These are phyloP conservation scores for Murraya koenigii DNA, from an alignment of 345 rosid genomes.

Conservation along the genomic window DNA sequence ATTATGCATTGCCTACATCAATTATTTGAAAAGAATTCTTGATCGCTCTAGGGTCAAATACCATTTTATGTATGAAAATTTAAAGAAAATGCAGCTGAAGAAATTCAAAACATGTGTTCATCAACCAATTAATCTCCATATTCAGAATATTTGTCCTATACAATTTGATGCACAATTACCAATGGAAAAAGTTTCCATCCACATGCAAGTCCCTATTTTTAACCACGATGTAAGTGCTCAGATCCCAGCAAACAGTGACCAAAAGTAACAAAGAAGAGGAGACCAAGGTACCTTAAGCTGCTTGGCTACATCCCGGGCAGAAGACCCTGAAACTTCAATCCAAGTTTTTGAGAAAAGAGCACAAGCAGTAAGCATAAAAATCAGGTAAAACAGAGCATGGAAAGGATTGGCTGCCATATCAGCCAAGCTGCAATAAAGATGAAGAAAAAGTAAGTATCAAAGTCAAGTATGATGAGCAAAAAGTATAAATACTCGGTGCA, in stretches of 20 bases:
- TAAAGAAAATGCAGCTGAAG: neutral
- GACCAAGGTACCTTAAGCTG: constrained; percentile 60
- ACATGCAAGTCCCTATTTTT: too few relatives aligned
- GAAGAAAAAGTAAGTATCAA: constrained; percentile 7
- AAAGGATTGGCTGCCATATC: constrained; percentile 80
- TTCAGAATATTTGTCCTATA: too few relatives aligned
- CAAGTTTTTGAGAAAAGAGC: constrained; percentile 79
- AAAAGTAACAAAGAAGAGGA: neutral
- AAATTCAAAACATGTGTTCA: neutral
- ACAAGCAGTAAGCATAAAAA: constrained; percentile 76
- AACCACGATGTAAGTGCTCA: too few relatives aligned
- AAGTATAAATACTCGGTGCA: neutral
- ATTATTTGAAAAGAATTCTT: neutral
- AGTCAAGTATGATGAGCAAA: neutral
- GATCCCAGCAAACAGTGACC: neutral
- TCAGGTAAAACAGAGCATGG: constrained; percentile 70
- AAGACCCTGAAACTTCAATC: constrained; percentile 82
- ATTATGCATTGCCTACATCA: neutral
- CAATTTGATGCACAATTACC: too few relatives aligned
- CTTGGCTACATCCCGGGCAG: constrained; percentile 77
- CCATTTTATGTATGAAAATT: neutral
- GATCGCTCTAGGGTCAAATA: neutral
- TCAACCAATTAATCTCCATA: neutral
- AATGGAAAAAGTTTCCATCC: too few relatives aligned
- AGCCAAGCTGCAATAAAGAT: constrained; percentile 42